Percentiles rank a stretch among this genome's conserved stretches.
Conservation (phyloP, 495 filamentous ascomycete species). For the Xylaria flabelliformis region DNA sequence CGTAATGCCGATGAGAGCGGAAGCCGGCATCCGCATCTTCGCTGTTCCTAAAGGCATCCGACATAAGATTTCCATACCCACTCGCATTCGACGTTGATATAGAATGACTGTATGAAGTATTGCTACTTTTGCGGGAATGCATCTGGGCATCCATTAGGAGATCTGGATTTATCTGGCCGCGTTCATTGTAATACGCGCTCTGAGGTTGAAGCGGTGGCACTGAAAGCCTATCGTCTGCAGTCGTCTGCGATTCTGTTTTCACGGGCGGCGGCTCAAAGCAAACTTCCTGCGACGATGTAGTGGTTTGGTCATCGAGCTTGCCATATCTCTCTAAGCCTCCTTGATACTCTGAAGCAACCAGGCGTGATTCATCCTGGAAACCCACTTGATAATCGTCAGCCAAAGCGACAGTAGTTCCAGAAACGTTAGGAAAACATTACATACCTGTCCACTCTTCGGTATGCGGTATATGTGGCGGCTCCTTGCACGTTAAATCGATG, state of each 20-base stretch:
- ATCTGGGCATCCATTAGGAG: constrained; percentile 33
- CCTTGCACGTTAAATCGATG: constrained; percentile 79
- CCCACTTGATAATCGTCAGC: constrained; percentile 50
- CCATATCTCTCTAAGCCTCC: constrained; percentile 81
- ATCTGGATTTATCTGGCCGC: constrained; percentile 29
- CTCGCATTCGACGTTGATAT: constrained; percentile 26
- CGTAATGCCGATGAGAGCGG: constrained; percentile 34
- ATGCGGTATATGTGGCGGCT: constrained; percentile 66
- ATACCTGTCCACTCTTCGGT: constrained; percentile 72
- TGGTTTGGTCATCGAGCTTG: constrained; percentile 49
- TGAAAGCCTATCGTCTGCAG: constrained; percentile 19
- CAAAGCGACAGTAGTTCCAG: neutral
- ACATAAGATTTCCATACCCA: constrained; percentile 28
- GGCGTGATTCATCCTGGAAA: constrained; percentile 88
- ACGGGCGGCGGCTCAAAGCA: constrained; percentile 26
- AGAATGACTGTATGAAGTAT: constrained; percentile 32
- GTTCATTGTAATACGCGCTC: constrained; percentile 35
- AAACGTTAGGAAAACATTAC: neutral
- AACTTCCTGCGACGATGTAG: constrained; percentile 38
- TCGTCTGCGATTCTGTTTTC: constrained; percentile 21
- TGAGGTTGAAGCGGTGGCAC: constrained; percentile 25
- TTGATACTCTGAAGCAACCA: constrained; percentile 90
- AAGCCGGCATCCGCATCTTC: constrained; percentile 34
- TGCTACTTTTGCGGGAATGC: constrained; percentile 36
- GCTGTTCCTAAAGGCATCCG: constrained; percentile 35